A percentile compares a stretch with the other conserved stretches of the same genome.
Evolutionary conservation across 2,329 filamentous ascomycete genomes (phyloP).

Genomic region (Arthroderma uncinatum): DNA sequence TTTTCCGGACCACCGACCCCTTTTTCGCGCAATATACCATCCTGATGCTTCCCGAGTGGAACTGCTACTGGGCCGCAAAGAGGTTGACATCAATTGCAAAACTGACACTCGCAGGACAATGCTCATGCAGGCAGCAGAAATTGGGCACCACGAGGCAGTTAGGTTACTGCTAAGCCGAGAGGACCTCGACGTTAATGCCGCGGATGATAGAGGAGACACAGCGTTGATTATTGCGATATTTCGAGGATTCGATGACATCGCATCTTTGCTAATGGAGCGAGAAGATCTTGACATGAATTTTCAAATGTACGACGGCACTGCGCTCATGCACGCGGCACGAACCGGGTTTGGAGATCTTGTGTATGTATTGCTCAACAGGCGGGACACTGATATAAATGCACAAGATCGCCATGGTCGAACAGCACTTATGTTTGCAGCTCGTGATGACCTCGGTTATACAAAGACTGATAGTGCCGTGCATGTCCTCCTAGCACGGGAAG

Average conservation of each 20-base stretch:
- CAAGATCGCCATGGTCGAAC: neutral
- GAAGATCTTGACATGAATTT: constrained; percentile 1
- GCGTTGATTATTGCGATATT: neutral
- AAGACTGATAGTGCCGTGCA: neutral
- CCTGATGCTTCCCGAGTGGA: neutral
- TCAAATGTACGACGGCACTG: neutral
- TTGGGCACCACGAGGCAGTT: constrained; percentile 26
- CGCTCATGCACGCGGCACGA: neutral
- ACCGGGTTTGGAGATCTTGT: constrained; percentile 27
- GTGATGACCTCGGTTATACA: neutral
- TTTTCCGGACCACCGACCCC: neutral
- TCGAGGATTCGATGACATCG: constrained; percentile 25
- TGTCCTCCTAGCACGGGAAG: neutral
- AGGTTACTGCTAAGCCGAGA: constrained; percentile 17
- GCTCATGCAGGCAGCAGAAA: neutral
- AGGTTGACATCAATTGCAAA: neutral
- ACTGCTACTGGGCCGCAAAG: neutral
- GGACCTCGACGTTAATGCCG: neutral
- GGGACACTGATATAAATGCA: constrained; percentile 1
- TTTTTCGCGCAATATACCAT: neutral
- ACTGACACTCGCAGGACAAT: constrained; percentile 4
- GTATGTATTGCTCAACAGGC: constrained; percentile 17
- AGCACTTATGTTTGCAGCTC: neutral
- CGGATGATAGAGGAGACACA: neutral
- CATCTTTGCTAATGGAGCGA: constrained; percentile 19